Percentiles rank a stretch among this genome's conserved stretches.
phyloP scores from a whole-genome alignment of 768 basidiomycete genomes.

The Thelephora aurantiotincta region DNA sequence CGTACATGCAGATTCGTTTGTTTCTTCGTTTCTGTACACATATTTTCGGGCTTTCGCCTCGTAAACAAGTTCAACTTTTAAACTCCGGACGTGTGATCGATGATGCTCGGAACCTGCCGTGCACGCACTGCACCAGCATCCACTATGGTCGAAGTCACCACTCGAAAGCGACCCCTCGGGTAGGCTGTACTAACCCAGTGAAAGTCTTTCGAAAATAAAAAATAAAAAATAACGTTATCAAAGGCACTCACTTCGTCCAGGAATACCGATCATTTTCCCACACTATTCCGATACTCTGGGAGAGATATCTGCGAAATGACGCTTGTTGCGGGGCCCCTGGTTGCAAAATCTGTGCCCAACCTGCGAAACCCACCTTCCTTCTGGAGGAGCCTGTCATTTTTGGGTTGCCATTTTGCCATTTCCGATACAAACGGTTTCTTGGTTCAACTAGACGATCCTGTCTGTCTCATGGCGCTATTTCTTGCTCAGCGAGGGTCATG shows the following conservation, averaged over 20 bases:
- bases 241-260: constrained; percentile 38
- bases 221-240: constrained; percentile 82
- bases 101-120: not conserved
- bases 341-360: constrained; percentile 47
- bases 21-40: not conserved
- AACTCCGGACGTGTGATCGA: too few species aligned
- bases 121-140: not conserved
- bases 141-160: constrained; percentile 47
- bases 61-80: too few species aligned
- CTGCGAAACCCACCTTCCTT: constrained; percentile 36
- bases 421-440: constrained; percentile 95
- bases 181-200: constrained; percentile 71
- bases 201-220: constrained; percentile 97
- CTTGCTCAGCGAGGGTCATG: constrained; percentile 1
- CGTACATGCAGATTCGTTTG: not conserved
- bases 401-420: constrained; percentile 66
- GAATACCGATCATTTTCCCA: not conserved
- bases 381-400: constrained; percentile 47
- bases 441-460: constrained; percentile 47
- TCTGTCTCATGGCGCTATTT: not conserved
- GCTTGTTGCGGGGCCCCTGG: constrained; percentile 71
- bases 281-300: constrained; percentile 49
- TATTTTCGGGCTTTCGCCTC: not conserved
- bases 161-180: constrained; percentile 53
- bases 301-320: constrained; percentile 88